Evolutionary conservation across 352 stramenopile genomes (phyloP).

Genomic region (Plasmopara halstedii): DNA sequence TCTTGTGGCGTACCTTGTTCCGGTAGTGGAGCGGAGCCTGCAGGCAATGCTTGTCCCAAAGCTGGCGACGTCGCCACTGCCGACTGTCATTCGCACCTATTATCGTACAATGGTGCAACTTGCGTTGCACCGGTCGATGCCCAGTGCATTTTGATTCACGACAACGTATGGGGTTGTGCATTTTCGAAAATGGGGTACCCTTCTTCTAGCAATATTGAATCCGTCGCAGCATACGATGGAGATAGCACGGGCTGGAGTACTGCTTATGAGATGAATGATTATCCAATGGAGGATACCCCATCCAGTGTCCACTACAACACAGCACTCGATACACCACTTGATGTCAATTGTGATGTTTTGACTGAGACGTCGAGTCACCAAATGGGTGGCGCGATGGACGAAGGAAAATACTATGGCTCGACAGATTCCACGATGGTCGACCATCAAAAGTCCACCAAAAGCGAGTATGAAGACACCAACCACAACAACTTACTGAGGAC

Average conservation of each 20-base stretch:
- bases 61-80: conserved; percentile 3
- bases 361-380: background rate
- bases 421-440: background rate
- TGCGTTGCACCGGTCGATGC: conserved; percentile 6
- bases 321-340: background rate
- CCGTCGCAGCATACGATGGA: background rate
- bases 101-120: conserved; percentile 3
- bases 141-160: background rate
- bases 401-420: background rate
- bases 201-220: conserved; percentile 4
- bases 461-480: background rate
- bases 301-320: background rate
- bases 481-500: background rate
- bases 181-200: conserved; percentile 5
- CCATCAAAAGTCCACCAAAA: background rate
- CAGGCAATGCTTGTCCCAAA: conserved; percentile 1
- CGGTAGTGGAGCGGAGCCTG: background rate
- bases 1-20: conserved; percentile 1
- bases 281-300: background rate
- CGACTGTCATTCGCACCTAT: background rate
- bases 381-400: background rate
- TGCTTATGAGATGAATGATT: background rate
- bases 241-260: background rate
- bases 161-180: conserved; percentile 2
- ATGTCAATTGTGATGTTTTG: background rate